phyloP scores from a whole-genome alignment of 169 alveolate species.

The Cystoisospora suis region DNA sequence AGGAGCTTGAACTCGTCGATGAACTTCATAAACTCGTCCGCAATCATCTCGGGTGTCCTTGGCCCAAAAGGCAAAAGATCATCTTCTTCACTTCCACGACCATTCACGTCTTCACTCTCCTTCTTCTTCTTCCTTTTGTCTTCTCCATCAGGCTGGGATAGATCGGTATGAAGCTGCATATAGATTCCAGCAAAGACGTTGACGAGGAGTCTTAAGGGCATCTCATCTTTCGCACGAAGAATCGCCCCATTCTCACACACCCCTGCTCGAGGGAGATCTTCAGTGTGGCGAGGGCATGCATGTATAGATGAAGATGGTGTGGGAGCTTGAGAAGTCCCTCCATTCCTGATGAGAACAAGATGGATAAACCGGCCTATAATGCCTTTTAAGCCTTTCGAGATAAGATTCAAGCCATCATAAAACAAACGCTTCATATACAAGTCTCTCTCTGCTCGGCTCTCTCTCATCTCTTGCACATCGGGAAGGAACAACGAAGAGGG shows the following conservation, averaged over 20 bases:
- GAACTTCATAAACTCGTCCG: not conserved
- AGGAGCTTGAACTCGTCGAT: not conserved
- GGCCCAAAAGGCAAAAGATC: too few relatives aligned
- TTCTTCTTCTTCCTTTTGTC: too few relatives aligned
- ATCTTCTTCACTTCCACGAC: too few relatives aligned
- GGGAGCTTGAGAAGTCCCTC: too few relatives aligned
- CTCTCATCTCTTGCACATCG: too few relatives aligned
- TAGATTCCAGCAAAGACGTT: not conserved
- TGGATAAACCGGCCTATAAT: not conserved
- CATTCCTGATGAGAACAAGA: not conserved
- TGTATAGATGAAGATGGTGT: too few relatives aligned
- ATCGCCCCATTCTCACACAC: not conserved
- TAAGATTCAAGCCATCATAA: not conserved
- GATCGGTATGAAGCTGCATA: too few relatives aligned
- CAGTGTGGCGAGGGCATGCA: not conserved
- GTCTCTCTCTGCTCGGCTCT: not conserved
- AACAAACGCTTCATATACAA: not conserved
- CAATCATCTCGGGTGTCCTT: too few relatives aligned
- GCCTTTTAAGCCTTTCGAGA: not conserved
- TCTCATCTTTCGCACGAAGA: not conserved
- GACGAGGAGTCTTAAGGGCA: not conserved
- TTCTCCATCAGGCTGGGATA: too few relatives aligned
- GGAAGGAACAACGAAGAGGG: too few relatives aligned
- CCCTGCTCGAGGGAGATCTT: not conserved
- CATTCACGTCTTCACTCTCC: too few relatives aligned